phyloP scores from a whole-genome alignment of 305 asterid species.

The Salvia sclarea region DNA sequence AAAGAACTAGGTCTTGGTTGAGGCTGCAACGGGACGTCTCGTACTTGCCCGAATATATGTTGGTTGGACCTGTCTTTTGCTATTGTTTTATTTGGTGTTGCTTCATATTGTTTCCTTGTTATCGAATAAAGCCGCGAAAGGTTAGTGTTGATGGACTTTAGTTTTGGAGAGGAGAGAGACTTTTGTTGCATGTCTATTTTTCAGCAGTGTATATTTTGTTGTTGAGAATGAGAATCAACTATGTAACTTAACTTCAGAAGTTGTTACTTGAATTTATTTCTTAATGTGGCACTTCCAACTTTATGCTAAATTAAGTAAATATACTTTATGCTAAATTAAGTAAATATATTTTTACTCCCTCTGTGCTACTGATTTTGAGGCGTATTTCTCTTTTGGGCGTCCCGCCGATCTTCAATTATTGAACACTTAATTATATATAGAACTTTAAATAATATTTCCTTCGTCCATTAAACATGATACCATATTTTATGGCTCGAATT shows the following conservation, averaged over 20 bases:
- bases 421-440: no score
- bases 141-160: not conserved
- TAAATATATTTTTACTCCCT: not conserved
- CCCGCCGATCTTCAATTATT: no score
- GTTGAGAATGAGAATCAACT: constrained; percentile 16
- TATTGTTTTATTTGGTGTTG: constrained; percentile 21
- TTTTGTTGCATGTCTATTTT: constrained; percentile 14
- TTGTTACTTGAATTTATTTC: not conserved
- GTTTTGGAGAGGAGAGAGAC: constrained; percentile 10
- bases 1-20: constrained; percentile 42
- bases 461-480: no score
- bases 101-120: constrained; percentile 6
- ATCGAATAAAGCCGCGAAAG: constrained; percentile 25
- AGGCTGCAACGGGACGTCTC: not conserved
- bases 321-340: not conserved
- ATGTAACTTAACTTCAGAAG: not conserved
- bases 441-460: no score
- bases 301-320: constrained; percentile 1
- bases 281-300: not conserved
- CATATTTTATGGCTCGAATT: no score
- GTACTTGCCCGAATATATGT: not conserved
- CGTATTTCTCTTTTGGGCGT: no score
- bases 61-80: constrained; percentile 21
- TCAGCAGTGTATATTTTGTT: constrained; percentile 28
- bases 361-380: no score